These are phyloP conservation scores for Brassica nigra DNA, from an alignment of 345 rosid genomes.

Conservation along the genomic window DNA sequence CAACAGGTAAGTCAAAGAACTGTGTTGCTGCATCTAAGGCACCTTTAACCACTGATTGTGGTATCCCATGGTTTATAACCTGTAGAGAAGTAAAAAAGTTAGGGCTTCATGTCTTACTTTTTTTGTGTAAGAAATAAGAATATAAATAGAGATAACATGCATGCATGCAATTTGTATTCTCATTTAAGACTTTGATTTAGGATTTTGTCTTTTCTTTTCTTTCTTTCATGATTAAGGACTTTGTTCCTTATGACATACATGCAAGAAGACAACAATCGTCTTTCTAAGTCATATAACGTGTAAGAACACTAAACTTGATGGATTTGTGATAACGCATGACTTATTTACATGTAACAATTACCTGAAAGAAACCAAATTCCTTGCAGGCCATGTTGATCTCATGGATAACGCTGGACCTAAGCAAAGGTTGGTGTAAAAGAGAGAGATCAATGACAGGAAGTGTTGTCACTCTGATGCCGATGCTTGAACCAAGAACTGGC, in stretches of 20 bases:
- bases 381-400: conserved; percentile 36
- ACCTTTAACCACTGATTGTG: conserved; percentile 40
- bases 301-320: neutral
- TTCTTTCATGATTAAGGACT: conserved; percentile 5
- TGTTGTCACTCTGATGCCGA: conserved; percentile 3
- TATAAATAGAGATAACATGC: conserved; percentile 7
- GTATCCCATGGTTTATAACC: conserved; percentile 59
- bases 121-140: neutral
- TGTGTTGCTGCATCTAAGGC: conserved; percentile 51
- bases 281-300: conserved; percentile 17
- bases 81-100: conserved; percentile 31
- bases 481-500: conserved; percentile 29
- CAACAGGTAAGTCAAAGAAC: conserved; percentile 60
- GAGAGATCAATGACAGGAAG: conserved; percentile 42
- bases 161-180: conserved; percentile 32
- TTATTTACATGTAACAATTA: conserved; percentile 13
- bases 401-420: conserved; percentile 25
- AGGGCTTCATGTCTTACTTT: neutral
- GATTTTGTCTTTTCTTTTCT: conserved; percentile 33
- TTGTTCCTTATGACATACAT: conserved; percentile 31
- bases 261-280: conserved; percentile 39
- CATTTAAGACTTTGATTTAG: conserved; percentile 35
- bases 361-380: conserved; percentile 44
- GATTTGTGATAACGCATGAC: neutral
- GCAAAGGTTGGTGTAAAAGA: conserved; percentile 26